Percentiles rank a stretch among this genome's conserved stretches.
These are phyloP conservation scores for Nothomitra cinnamomea DNA, from an alignment of 2,329 filamentous ascomycete species.

Conservation along the genomic window DNA sequence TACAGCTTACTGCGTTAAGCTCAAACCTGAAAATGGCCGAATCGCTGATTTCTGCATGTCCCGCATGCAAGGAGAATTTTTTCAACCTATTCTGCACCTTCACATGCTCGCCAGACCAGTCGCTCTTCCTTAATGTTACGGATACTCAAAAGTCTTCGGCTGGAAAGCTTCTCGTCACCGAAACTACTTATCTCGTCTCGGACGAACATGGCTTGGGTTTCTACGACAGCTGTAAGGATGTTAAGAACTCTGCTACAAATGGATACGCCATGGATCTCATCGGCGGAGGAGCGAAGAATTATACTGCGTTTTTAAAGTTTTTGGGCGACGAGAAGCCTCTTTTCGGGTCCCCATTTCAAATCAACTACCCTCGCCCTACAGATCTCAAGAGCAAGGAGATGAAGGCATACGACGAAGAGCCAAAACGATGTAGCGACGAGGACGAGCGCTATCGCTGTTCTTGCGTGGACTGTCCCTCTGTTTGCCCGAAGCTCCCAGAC, in stretches of 20 bases:
- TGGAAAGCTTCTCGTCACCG: constrained; percentile 53
- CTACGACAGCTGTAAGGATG: constrained; percentile 95
- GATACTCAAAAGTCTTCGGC: constrained; percentile 38
- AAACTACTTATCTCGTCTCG: constrained; percentile 79
- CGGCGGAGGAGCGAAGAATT: constrained; percentile 85
- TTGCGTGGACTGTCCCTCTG: constrained; percentile 77
- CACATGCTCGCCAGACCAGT: constrained; percentile 94
- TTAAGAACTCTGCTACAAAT: constrained; percentile 93
- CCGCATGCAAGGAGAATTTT: constrained; percentile 96
- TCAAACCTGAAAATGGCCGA: constrained; percentile 76
- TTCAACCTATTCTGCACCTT: constrained; percentile 97
- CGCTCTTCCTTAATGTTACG: constrained; percentile 86
- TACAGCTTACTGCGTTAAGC: constrained; percentile 58
- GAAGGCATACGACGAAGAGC: constrained; percentile 49
- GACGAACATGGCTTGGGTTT: constrained; percentile 72
- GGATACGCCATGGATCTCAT: constrained; percentile 91
- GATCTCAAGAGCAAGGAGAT: constrained; percentile 50
- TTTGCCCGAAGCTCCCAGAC: constrained; percentile 67
- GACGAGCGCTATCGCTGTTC: constrained; percentile 78
- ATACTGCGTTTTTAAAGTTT: constrained; percentile 74
- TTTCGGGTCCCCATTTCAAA: constrained; percentile 86
- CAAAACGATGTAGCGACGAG: constrained; percentile 79
- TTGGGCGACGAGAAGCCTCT: constrained; percentile 79
- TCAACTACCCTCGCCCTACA: constrained; percentile 61
- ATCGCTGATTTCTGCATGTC: constrained; percentile 79